Evolutionary conservation across 345 rosid species (phyloP).

Genomic region (Sonneratia caseolaris): DNA sequence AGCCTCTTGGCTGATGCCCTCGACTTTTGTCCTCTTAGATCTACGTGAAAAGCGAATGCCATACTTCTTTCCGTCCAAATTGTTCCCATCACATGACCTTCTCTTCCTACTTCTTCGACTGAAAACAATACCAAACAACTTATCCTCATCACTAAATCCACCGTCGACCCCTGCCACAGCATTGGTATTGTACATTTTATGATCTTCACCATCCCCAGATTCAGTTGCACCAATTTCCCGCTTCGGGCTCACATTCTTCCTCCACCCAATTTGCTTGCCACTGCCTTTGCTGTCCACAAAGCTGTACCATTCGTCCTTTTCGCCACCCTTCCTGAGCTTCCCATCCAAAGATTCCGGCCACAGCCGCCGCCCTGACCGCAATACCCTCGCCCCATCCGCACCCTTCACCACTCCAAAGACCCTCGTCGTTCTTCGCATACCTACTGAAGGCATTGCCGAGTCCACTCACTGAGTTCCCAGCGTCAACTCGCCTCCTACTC

Average conservation of each 20-base stretch:
- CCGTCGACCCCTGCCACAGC: neutral
- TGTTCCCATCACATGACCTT: slow-evolving; percentile 5
- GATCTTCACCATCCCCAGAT: slow-evolving; percentile 6
- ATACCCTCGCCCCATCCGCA: slow-evolving; percentile 63
- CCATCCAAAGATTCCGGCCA: slow-evolving; percentile 45
- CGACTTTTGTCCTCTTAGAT: slow-evolving; percentile 23
- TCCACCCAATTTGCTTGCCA: slow-evolving; percentile 30
- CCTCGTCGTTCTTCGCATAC: slow-evolving; percentile 65
- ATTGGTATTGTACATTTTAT: slow-evolving; percentile 10
- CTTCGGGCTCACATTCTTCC: slow-evolving; percentile 18
- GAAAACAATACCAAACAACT: slow-evolving; percentile 67
- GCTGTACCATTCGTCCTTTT: slow-evolving; percentile 39
- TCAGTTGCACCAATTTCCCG: slow-evolving; percentile 6
- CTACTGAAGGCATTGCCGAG: slow-evolving; percentile 75
- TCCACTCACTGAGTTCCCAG: slow-evolving; percentile 14
- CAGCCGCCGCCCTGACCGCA: slow-evolving; percentile 78
- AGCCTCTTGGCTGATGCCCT: neutral
- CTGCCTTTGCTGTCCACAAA: slow-evolving; percentile 19
- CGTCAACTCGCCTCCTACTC: slow-evolving; percentile 10
- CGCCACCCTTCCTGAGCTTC: slow-evolving; percentile 40
- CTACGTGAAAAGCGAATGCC: slow-evolving; percentile 46
- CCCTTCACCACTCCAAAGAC: slow-evolving; percentile 75
- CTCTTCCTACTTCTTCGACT: slow-evolving; percentile 56
- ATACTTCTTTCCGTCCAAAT: slow-evolving; percentile 26
- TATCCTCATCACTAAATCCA: slow-evolving; percentile 16